phyloP scores from a whole-genome alignment of 768 basidiomycete genomes.

The Lactarius akahatsu region DNA sequence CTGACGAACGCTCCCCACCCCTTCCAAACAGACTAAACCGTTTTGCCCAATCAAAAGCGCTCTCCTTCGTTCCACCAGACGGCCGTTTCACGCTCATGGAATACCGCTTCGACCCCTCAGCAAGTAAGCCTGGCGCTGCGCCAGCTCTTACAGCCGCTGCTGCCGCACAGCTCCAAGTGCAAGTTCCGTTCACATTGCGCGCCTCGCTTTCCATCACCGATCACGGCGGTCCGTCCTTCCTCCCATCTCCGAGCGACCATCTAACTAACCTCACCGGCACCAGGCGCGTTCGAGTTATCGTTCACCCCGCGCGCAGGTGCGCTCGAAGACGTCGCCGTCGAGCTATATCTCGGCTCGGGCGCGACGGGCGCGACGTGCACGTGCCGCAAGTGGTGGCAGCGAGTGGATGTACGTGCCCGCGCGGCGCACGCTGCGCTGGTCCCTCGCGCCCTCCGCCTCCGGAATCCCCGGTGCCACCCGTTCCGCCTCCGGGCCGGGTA shows the following conservation, averaged over 20 bases:
- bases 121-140: conserved; percentile 39
- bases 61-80: conserved; percentile 95
- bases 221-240: conserved; percentile 41
- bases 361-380: conserved; percentile 73
- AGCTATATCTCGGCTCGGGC: conserved; percentile 72
- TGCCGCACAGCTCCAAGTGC: conserved; percentile 32
- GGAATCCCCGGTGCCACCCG: conserved; percentile 38
- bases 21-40: conserved; percentile 58
- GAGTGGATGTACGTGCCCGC: conserved; percentile 81
- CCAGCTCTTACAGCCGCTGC: conserved; percentile 39
- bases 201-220: conserved; percentile 39
- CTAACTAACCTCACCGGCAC: conserved; percentile 26
- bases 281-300: conserved; percentile 57
- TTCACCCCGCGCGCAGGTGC: conserved; percentile 43
- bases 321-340: conserved; percentile 70
- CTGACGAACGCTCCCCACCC: conserved; percentile 5
- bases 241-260: conserved; percentile 18
- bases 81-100: conserved; percentile 83
- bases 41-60: conserved; percentile 69
- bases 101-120: conserved; percentile 63
- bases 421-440: conserved; percentile 67
- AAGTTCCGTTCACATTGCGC: conserved; percentile 39
- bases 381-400: conserved; percentile 56
- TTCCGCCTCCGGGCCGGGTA: conserved; percentile 55
- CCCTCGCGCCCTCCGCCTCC: conserved; percentile 61